Evolutionary conservation across 805 yeast genomes (phyloP), one percentile per base, ranked within the genome.

Genomic region (Teunomyces atbi): DNA sequence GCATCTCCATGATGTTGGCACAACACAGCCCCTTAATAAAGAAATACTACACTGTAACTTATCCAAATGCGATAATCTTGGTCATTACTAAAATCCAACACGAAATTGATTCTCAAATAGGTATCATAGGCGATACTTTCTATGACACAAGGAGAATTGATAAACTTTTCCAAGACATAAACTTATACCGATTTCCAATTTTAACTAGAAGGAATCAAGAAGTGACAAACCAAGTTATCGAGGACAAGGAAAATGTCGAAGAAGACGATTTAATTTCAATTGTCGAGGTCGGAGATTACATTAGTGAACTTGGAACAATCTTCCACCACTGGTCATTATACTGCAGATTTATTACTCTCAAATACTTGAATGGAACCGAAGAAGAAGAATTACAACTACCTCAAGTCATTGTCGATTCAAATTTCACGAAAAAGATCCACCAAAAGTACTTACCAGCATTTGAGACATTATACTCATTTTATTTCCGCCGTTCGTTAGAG

Each of bases 81-180:
- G 90, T 92, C 7, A 75, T 91, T 54, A 80, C 78, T 15, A 79
- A 79, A 42, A 84, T 94, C 27, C 96, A 92, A 65, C 72, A 79
- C 42, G 99, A 94, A 60, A 84, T 94, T 26, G 99, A 94, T 60
- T 74, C 91, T n/a, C 99, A 94, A 60, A 84, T 92, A 20, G 95
- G 96, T 0, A 71, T 94, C 37, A 86, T 94, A 3, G 74, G 87
- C 45, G 98, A 92, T 62, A 87, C 94, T 0, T 89, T 88, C 58
- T 79, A 83, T 69, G 97, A 91, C 55, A 76, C 80, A 23, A 77
- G 88, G 51, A 73, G 83, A 21, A 58, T 90, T 3, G 82, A 76
- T 23, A 74, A 78, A 49, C 60, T 77, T 6, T 54, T 86, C 19
- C 73, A 74, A 45, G 88, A 83, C 19, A 73, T 85, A 41, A 68